Evolutionary conservation across 2,329 filamentous ascomycete species (phyloP), one percentile per base, ranked within the genome.

Genomic region (Ramularia endophylla): DNA sequence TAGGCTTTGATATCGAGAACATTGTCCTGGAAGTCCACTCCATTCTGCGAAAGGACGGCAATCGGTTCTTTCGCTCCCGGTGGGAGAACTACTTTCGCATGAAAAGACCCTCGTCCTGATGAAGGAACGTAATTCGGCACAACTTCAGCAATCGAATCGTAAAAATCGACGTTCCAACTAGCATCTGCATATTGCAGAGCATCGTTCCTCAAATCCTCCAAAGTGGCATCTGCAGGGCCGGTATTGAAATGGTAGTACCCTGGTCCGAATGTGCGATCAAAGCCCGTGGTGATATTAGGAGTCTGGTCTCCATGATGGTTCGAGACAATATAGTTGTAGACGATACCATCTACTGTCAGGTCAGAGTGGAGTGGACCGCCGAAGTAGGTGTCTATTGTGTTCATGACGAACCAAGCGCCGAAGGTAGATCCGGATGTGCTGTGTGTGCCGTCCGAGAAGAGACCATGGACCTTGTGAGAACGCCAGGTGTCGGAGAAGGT

Each of bases 251-350:
- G 68, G 53, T 74, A 82, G 53, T 73, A 81, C 56, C 76, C 72
- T 5, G 78, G 79, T 1, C 80, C 80, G 53, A 81, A 81, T 0
- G 79, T 82, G 2, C 78, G 69, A 51, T 82, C 78, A 48, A 81
- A 81, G 0, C 79, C 79, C 46, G 77, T 59, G 1, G 75, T 80
- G 51, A 83, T 81, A 50, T 81, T 80, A 5, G 79, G 78, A 11
- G 74, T 77, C 30, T 75, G 73, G 44, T 77, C 74, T 5, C 79
- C 78, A 40, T 82, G 78, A 48, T 82, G 78, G 44, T 81, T 81
- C 0, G 73, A 78, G 5, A 74, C 71, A 28, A 76, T 72, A 52
- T 82, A 83, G 53, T 83, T 80, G 57, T 82, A 81, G 0, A 82
- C 69, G 34, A 82, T 81, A 0, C 78, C 78, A 50, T 82, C 79